Evolutionary conservation across 2,329 filamentous ascomycete species (phyloP), one percentile per base, ranked within the genome.

Genomic region (Emmonsiellopsis sp.): DNA sequence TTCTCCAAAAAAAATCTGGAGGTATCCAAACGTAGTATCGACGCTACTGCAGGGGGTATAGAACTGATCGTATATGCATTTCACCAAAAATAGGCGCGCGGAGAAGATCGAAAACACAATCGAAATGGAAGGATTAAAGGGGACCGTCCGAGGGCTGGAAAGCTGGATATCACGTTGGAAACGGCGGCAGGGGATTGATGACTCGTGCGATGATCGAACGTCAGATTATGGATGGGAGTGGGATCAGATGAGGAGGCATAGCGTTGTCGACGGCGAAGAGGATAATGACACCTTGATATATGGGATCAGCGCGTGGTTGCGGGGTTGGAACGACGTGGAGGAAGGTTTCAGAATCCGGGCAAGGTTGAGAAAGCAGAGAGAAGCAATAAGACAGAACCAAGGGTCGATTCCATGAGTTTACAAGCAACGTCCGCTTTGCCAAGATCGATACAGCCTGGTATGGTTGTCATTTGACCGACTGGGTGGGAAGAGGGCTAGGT

Each of bases 291-390:
- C 59, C 13, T 59, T 70, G 16, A 52, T 70, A 34, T 70, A 74
- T 15, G 72, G 72, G 4, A 63, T 74, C 11, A 65, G 58, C 20
- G 69, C 69, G 15, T 74, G 72, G 72, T 67, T 73, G 63, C 64
- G 70, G 20, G 72, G 70, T 8, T 73, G 72, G 66, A 67, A 64
- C 42, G 71, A 74, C 57, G 63, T 70, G 11, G 69, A 73, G 56
- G 70, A 73, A 55, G 70, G 64, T 31, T 67, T 71, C 50, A 54
- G 56, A 34, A 56, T 59, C 31, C 56, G 83, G 76, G 59, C 81
- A 30, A 74, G 83, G 42, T 79, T 81, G 54, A 79, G 87, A 56
- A 78, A 80, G 62, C 34, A 10, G 35, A 40, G 16, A 15, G 16
- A 26, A 26, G 16, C 46, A 3, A 15, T n/a, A 20, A 49, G 45